Conservation (phyloP, 2,329 filamentous ascomycete genomes). For the Coleophoma crateriformis region DNA sequence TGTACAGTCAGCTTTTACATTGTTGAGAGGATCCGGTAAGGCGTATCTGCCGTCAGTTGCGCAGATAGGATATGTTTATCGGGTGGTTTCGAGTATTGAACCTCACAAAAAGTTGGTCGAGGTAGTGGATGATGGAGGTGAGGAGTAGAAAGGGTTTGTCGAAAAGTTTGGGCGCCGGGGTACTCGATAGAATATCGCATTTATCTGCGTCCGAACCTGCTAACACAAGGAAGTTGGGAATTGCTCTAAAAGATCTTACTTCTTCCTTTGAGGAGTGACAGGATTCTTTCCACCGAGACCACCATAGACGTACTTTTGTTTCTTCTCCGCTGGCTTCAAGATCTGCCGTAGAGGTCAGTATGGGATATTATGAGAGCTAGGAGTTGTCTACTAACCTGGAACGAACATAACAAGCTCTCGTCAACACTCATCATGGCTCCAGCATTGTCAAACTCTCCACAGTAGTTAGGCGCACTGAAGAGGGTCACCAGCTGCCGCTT, state of each 20-base stretch:
- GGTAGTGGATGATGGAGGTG: not conserved
- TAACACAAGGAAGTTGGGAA: slow-evolving; percentile 69
- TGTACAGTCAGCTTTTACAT: not conserved
- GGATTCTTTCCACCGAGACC: slow-evolving; percentile 65
- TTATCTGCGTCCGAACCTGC: slow-evolving; percentile 97
- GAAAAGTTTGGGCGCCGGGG: slow-evolving; percentile 1
- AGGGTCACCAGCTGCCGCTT: slow-evolving; percentile 96
- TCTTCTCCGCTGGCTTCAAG: slow-evolving; percentile 99
- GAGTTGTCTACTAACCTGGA: slow-evolving; percentile 62
- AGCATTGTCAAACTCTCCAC: slow-evolving; percentile 98
- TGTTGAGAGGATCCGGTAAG: not conserved
- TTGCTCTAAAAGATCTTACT: slow-evolving; percentile 57
- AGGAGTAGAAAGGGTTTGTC: not conserved
- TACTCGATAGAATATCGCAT: slow-evolving; percentile 1
- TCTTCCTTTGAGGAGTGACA: slow-evolving; percentile 66
- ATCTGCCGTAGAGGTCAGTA: slow-evolving; percentile 52
- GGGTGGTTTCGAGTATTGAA: not conserved
- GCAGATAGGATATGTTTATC: slow-evolving; percentile 1
- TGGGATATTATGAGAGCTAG: slow-evolving; percentile 6
- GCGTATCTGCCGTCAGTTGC: not conserved
- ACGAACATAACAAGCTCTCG: slow-evolving; percentile 95
- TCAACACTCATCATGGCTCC: slow-evolving; percentile 99
- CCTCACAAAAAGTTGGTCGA: not conserved
- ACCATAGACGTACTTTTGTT: slow-evolving; percentile 97
- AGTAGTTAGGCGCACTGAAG: slow-evolving; percentile 98